Base-by-base conservation (phyloP, 164 flowering plant genomes). In the Vitis labrusca region DNA sequence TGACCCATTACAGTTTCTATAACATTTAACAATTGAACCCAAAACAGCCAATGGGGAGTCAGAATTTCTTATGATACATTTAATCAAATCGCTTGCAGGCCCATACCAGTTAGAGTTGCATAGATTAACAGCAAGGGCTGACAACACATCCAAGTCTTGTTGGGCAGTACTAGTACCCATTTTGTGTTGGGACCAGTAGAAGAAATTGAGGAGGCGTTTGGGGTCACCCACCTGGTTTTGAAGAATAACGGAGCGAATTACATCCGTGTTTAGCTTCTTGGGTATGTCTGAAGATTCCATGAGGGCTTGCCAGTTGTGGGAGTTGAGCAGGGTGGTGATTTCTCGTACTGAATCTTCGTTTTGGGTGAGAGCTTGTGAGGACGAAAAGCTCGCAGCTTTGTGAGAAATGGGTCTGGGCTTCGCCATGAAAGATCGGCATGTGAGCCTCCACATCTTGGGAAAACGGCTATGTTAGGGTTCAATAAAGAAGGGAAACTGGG, bases 141-240 rank as follows among this genome's bases (percentile, higher is more conserved):
- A 78, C 19, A 74, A 83, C 9, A 81, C 82, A 74, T 68, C n/a
- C 66, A 89, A 71, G 51, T 80, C 74, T 17, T 73, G 88, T 37
- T 37, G 27, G 27, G 2, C 44, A 61, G 80, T 69, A 23, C 27
- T 23, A 8, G 61, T 59, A 72, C 79, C 83, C 79, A 82, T 62
- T 44, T 71, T 67, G 16, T 64, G 19, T 59, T 37, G 19, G 15
- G 85, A 80, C 97, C 97, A 92, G 68, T 79, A 16, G 78, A 91
- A 85, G 87, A 93, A 93, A 65, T 64, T 50, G 32, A 83, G 73
- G 27, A 92, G 87, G 61, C 78, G 85, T 27, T 62, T 73, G 50
- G 88, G 80, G 16, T 86, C 75, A 72, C 52, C n/a, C 1, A 75
- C 72, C 61, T 63, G 71, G 75, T 80, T 80, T 27, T 82, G 76